Evolutionary conservation across 805 yeast species (phyloP).

Genomic region (Babjeviella inositovora): DNA sequence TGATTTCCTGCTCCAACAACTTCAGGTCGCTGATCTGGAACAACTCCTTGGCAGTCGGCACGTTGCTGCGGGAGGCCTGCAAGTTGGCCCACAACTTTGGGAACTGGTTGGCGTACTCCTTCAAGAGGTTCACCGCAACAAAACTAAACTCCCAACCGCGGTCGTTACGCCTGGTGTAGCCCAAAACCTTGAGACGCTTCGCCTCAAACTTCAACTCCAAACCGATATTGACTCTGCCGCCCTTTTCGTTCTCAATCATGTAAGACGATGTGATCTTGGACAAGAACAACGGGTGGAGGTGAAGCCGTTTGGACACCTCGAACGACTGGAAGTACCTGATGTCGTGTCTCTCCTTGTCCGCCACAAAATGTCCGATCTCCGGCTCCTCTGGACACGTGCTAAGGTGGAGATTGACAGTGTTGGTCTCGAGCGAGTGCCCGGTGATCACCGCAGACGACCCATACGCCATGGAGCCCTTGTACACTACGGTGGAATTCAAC

Average conservation of each 20-base stretch:
- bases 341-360: constrained; percentile 34
- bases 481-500: constrained; percentile 48
- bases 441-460: constrained; percentile 63
- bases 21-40: constrained; percentile 18
- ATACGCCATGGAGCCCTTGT: constrained; percentile 75
- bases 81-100: constrained; percentile 38
- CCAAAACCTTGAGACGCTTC: constrained; percentile 69
- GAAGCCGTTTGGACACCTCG: constrained; percentile 42
- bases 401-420: constrained; percentile 24
- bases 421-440: constrained; percentile 24
- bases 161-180: constrained; percentile 55
- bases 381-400: constrained; percentile 34
- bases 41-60: constrained; percentile 19
- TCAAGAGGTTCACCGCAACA: constrained; percentile 50
- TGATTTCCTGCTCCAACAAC: constrained; percentile 23
- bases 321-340: constrained; percentile 49
- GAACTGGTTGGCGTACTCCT: constrained; percentile 44
- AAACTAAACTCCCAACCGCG: constrained; percentile 76
- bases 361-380: constrained; percentile 43
- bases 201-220: constrained; percentile 73
- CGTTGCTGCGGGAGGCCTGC: constrained; percentile 7
- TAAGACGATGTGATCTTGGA: constrained; percentile 67
- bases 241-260: constrained; percentile 36
- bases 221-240: constrained; percentile 54
- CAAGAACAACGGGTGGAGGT: constrained; percentile 46